A percentile compares a stretch with the other conserved stretches of the same genome.
phyloP scores from a whole-genome alignment of 2,329 filamentous ascomycete genomes.

The Zalaria obscura region DNA sequence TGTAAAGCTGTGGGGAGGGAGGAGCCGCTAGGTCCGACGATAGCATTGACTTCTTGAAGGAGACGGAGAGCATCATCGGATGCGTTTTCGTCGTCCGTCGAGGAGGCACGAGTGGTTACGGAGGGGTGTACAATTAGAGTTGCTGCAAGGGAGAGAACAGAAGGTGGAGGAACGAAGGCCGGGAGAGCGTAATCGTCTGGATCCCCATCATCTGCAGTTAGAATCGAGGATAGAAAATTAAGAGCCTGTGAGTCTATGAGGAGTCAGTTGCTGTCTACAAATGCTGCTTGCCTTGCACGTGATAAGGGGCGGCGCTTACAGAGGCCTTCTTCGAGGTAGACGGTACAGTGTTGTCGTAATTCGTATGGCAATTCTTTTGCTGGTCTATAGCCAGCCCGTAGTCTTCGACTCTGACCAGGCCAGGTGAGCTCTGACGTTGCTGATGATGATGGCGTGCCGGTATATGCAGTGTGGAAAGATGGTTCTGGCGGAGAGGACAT shows the following conservation, averaged over 20 bases:
- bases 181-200: slow-evolving; percentile 26
- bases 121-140: slow-evolving; percentile 72
- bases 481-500: too few relatives aligned
- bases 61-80: slow-evolving; percentile 55
- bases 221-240: slow-evolving; percentile 42
- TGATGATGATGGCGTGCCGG: too few relatives aligned
- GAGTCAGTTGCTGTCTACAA: slow-evolving; percentile 6
- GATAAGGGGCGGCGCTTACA: slow-evolving; percentile 31
- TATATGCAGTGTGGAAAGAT: too few relatives aligned
- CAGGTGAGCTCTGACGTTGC: too few relatives aligned
- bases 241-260: slow-evolving; percentile 14
- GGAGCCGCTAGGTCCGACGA: slow-evolving; percentile 57
- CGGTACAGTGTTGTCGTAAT: slow-evolving; percentile 50
- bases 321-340: slow-evolving; percentile 63
- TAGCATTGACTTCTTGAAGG: slow-evolving; percentile 49
- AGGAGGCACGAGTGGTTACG: slow-evolving; percentile 58
- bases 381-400: slow-evolving; percentile 10
- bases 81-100: slow-evolving; percentile 45
- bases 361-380: slow-evolving; percentile 45
- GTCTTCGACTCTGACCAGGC: too few relatives aligned
- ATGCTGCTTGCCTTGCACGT: not conserved
- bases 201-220: slow-evolving; percentile 6
- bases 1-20: slow-evolving; percentile 57
- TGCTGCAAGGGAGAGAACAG: slow-evolving; percentile 61
- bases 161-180: slow-evolving; percentile 52